phyloP scores from a whole-genome alignment of 768 basidiomycete species.

The Boletus coccyginus region DNA sequence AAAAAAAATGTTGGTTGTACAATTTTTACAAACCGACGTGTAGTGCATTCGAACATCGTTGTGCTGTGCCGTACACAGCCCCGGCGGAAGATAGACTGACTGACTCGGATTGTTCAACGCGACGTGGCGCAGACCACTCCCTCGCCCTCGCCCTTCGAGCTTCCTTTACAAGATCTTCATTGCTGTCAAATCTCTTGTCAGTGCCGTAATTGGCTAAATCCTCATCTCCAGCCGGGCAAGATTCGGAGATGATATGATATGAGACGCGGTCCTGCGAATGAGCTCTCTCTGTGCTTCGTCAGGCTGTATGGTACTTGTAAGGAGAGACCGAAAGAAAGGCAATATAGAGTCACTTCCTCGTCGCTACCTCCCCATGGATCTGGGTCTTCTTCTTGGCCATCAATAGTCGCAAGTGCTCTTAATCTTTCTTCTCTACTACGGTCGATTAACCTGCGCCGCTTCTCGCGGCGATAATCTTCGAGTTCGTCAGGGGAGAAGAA shows the following conservation, averaged over 20 bases:
- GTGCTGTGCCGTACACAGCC: neutral
- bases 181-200: slow-evolving; percentile 61
- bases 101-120: slow-evolving; percentile 22
- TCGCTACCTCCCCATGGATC: slow-evolving; percentile 68
- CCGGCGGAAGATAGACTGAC: neutral
- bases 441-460: slow-evolving; percentile 63
- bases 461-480: slow-evolving; percentile 64
- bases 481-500: slow-evolving; percentile 68
- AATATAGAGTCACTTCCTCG: slow-evolving; percentile 52
- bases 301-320: slow-evolving; percentile 40
- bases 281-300: slow-evolving; percentile 57
- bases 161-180: slow-evolving; percentile 32
- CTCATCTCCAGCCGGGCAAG: slow-evolving; percentile 83
- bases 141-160: slow-evolving; percentile 54
- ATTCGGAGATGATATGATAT: slow-evolving; percentile 69
- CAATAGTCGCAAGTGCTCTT: slow-evolving; percentile 47
- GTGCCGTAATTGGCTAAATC: slow-evolving; percentile 82
- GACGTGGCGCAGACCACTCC: slow-evolving; percentile 56
- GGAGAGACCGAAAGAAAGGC: neutral
- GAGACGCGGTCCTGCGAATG: slow-evolving; percentile 72
- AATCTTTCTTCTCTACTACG: slow-evolving; percentile 63
- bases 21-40: too few species aligned
- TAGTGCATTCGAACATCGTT: neutral
- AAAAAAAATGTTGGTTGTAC: too few species aligned
- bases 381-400: slow-evolving; percentile 37